These are phyloP conservation scores for Colletotrichum orbiculare DNA, from an alignment of 2,329 filamentous ascomycete species.

Conservation along the genomic window DNA sequence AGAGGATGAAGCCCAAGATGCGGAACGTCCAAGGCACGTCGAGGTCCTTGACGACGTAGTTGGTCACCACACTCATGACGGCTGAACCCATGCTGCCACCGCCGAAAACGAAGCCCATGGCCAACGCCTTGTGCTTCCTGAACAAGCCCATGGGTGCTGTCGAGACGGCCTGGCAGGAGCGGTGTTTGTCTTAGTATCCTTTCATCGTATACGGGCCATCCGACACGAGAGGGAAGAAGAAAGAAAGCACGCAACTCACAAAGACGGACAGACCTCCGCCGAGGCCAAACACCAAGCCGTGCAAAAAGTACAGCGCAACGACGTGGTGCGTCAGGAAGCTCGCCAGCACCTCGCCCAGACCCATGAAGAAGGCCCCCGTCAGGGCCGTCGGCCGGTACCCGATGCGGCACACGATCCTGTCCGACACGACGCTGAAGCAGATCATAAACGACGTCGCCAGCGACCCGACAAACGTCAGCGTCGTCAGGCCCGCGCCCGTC, in stretches of 20 bases:
- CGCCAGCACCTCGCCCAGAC: conserved; percentile 43
- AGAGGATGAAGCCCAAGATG: conserved; percentile 42
- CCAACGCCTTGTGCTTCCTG: conserved; percentile 41
- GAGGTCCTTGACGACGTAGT: conserved; percentile 39
- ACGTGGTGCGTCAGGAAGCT: conserved; percentile 40
- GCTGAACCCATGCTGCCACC: conserved; percentile 43
- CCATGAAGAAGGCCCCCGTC: conserved; percentile 40
- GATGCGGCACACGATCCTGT: conserved; percentile 39
- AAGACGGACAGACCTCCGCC: conserved; percentile 42
- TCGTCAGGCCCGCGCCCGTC: conserved; percentile 39
- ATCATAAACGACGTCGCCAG: conserved; percentile 44
- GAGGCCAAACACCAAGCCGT: conserved; percentile 42
- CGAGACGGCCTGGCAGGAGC: conserved; percentile 39
- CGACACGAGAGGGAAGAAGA: background rate
- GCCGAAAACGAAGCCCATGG: conserved; percentile 44
- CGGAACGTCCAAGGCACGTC: conserved; percentile 44
- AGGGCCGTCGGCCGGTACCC: conserved; percentile 41
- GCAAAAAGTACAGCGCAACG: conserved; percentile 41
- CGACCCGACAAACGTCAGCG: conserved; percentile 43
- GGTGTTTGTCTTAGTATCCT: background rate
- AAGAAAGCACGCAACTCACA: conserved; percentile 39
- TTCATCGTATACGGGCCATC: too few species aligned
- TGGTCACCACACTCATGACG: conserved; percentile 41
- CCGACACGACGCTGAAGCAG: conserved; percentile 41
- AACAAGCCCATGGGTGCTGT: conserved; percentile 43